Evolutionary conservation across 2,329 filamentous ascomycete genomes (phyloP), one percentile per base, ranked within the genome.

Genomic region (Colletotrichum sojae): DNA sequence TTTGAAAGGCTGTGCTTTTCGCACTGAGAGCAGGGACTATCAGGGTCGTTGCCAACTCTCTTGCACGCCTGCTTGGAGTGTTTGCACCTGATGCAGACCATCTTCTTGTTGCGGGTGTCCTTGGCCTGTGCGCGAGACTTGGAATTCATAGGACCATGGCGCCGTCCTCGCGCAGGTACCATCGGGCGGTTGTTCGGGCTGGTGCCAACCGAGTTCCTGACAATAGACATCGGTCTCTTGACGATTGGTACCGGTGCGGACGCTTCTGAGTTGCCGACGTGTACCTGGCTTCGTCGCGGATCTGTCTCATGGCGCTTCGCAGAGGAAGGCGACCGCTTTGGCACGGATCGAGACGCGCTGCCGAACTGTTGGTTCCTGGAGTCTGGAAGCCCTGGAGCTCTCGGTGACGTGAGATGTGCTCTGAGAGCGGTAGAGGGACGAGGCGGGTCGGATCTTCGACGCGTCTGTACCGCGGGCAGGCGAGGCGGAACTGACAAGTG

Each of bases 41-140:
- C 49, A 1, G 67, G 51, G 22, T 40, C 36, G 18, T 70, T 49
- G n/a, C 57, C 59, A 6, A 43, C 27, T 36, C 63, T 39, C 12
- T 62, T 45, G 31, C 71, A 72, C 22, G 49, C 58, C 43, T 70
- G 59, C 39, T 68, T 72, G 2, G 63, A 55, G 8, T 60, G 58
- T 31, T 71, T 72, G 67, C 71, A 72, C 16, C 67, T 54, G 46
- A 72, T 72, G 49, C 71, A 72, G 2, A 72, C 67, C 18, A 60
- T 70, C 54, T 67, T 72, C n/a, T 58, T 63, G 20, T 64, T 67
- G 15, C 71, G 59, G 10, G 67, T 70, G 36, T 65, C 61, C 25
- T 66, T 72, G 18, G 71, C 71, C 16, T 55, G 25, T 4, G 46
- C 67, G 18, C 67, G 63, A 12, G 63, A 61, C 5, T 46, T 46